Conservation (phyloP, 2,329 filamentous ascomycete genomes). For the Ascochyta pisi region DNA sequence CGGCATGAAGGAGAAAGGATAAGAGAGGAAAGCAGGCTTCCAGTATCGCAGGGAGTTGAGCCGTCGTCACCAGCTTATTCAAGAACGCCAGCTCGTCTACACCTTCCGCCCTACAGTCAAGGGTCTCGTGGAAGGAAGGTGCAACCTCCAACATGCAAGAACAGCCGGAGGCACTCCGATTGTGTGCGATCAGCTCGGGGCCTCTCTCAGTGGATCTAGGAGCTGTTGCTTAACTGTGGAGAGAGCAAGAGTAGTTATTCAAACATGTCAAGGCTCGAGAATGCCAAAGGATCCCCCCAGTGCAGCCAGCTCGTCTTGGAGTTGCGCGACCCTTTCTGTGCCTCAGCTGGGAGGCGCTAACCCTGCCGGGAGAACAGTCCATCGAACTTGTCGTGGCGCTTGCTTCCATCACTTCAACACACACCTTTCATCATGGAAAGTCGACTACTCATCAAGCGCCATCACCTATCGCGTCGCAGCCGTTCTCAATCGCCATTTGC, state of each 20-base stretch:
- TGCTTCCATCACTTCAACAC: constrained; percentile 13
- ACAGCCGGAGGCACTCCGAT: not conserved
- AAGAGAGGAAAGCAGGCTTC: constrained; percentile 13
- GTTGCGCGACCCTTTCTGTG: not conserved
- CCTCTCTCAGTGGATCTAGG: not conserved
- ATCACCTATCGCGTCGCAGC: constrained; percentile 1
- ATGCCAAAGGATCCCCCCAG: not conserved
- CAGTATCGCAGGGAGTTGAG: not conserved
- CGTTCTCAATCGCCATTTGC: not conserved
- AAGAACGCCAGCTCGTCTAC: constrained; percentile 12
- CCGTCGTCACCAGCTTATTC: constrained; percentile 13
- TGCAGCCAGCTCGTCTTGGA: not conserved
- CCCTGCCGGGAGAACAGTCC: not conserved
- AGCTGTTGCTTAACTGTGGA: not conserved
- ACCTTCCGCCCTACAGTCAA: constrained; percentile 1
- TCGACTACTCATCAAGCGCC: constrained; percentile 7
- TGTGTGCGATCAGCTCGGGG: not conserved
- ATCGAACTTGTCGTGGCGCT: constrained; percentile 14
- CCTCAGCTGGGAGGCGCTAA: constrained; percentile 5
- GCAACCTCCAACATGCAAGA: constrained; percentile 8
- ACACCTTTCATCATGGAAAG: constrained; percentile 9
- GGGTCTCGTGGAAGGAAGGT: constrained; percentile 2
- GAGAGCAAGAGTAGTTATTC: not conserved
- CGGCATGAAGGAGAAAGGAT: constrained; percentile 7
- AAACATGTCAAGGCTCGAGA: not conserved